Conservation (phyloP, 495 filamentous ascomycete genomes). For the Daldinia loculata region DNA sequence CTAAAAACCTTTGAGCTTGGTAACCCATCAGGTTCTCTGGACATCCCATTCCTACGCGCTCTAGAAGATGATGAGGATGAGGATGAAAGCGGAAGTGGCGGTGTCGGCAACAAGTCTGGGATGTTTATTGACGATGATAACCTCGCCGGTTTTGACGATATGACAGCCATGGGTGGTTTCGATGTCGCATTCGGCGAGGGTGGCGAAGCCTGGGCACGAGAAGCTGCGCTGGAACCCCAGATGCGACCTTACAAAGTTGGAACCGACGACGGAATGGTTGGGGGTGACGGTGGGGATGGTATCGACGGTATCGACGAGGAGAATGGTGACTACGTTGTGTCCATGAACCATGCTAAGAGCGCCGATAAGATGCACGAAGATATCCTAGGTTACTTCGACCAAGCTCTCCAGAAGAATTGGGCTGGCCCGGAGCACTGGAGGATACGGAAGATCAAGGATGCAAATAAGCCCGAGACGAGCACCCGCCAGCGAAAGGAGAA, state of each 20-base stretch:
- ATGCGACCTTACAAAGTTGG: constrained; percentile 66
- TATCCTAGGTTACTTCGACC: constrained; percentile 96
- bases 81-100: constrained; percentile 58
- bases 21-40: constrained; percentile 79
- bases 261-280: constrained; percentile 59
- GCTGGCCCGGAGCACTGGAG: constrained; percentile 99
- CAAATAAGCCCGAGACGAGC: constrained; percentile 66
- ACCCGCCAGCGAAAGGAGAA: constrained; percentile 84
- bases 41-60: constrained; percentile 91
- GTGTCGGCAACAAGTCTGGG: constrained; percentile 72
- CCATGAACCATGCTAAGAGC: constrained; percentile 68
- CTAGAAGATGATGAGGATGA: constrained; percentile 83
- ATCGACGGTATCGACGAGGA: constrained; percentile 68
- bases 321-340: constrained; percentile 72
- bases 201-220: constrained; percentile 75
- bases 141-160: constrained; percentile 80
- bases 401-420: constrained; percentile 95
- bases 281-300: constrained; percentile 69
- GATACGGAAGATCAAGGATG: constrained; percentile 90
- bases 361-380: constrained; percentile 80
- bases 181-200: constrained; percentile 82
- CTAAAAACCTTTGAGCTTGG: constrained; percentile 92
- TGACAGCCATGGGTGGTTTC: constrained; percentile 76
- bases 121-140: constrained; percentile 88
- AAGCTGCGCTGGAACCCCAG: constrained; percentile 71